Base-by-base conservation (phyloP, 106 monocot genomes). In the Phalaenopsis aphrodite region DNA sequence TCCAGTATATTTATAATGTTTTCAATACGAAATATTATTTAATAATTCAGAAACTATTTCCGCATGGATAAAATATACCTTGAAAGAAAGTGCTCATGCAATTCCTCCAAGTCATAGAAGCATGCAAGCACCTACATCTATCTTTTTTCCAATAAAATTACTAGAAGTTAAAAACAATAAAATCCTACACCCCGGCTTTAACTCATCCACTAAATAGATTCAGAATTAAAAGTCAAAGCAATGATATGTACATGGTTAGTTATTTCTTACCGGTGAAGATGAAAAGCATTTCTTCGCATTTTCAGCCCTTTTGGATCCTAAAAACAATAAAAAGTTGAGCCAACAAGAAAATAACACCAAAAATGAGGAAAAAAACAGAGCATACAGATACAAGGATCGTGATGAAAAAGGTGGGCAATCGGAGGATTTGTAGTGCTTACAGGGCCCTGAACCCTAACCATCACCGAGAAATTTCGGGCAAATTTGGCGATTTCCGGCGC, bases 261-360 rank as follows among this genome's bases (percentile, higher is more conserved):
- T 37, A 65, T n/a, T 52, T 23, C 81, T 46, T 82, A 97, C 97
- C 85, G 89, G 78, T 90, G 89, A 55, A 87, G 86, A 72, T 97
- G 97, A 82, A 97, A 97, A 23, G 97, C 90, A 49, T 84, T 87
- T 7, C 86, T 84, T 75, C 90, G 78, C 92, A 92, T 94, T 84
- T 94, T 94, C 7, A 94, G 80, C 3, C 89, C 88, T 79, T 97
- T 94, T 21, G 97, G 92, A 58, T 97, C 97, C 97, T 97, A 79
- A 52, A 86, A 57, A 10, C 69, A 52, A 58, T 15, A 17, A 6
- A 41, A 42, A 45, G 18, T 45, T 43, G 43, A 75, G 5, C n/a
- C 41, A 21, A 10, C 42, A 9, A 23, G 58, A 37, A 8, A 69
- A 43, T 2, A 56, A 56, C 12, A 37, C 30, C 30, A 30, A 30